Base-by-base conservation (phyloP, 441 rosid species). In the Aleurites moluccanus region DNA sequence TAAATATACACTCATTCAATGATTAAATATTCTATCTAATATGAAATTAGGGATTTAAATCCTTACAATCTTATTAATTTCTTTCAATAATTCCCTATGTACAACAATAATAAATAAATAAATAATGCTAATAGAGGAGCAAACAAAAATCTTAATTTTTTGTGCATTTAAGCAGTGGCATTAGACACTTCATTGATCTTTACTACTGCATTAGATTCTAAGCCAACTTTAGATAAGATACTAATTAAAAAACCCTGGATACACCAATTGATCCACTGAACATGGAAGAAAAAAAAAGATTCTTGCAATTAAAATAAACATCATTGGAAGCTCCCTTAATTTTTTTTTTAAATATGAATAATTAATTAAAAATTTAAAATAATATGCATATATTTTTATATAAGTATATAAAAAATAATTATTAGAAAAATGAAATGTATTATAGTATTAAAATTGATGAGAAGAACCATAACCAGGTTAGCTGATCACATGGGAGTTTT, bases 401-500 rank as follows among this genome's bases (percentile, higher is more conserved):
- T 20, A 42, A 0, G 40, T 16, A 33, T 1, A 42, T 15, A 40
- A 20, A 20, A 2, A 38, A 27, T 0, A 38, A 38, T 38, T 38
- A 38, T 38, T 38, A 6, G 40, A 45, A 2, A 10, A 11, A 6
- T 45, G 28, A 63, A 74, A 10, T 33, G 23, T 1, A 3, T 70
- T 64, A n/a, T 25, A 61, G 4, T 52, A 71, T n/a, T 38, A 38
- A 23, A 75, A 73, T 55, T 64, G 2, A 44, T 40, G 52, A 3
- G 47, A 38, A 71, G 55, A 55, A 64, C 72, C 69, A 56, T 61
- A 81, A 73, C 65, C 84, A 79, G 79, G 60, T 79, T 63, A 73
- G 78, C 79, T 21, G 7, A 70, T 67, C 86, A 85, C 88, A 81
- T 85, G 88, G 88, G 74, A 47, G 47, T 2, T 47, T 25, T 20